Evolutionary conservation across 345 rosid genomes (phyloP).

Genomic region (Raphanus sativus): DNA sequence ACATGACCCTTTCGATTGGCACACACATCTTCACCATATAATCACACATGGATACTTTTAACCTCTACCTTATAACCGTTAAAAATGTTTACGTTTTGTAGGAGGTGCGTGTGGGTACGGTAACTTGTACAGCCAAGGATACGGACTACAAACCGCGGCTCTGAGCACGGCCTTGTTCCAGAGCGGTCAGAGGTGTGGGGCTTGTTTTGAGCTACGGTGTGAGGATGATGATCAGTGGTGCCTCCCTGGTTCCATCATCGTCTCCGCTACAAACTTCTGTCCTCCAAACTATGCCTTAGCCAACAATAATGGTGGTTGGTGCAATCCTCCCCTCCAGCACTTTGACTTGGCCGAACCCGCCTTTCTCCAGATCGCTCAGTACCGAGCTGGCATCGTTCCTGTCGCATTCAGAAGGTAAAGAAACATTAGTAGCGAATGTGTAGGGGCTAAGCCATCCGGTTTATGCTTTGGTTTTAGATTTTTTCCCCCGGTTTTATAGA

Average conservation of each 20-base stretch:
- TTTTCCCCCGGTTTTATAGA: not conserved
- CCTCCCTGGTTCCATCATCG: not conserved
- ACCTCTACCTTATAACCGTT: not conserved
- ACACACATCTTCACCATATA: not conserved
- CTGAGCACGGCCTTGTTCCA: not conserved
- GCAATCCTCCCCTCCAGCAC: not conserved
- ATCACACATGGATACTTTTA: not conserved
- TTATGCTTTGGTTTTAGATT: not conserved
- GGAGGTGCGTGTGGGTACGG: not conserved
- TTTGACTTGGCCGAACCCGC: not conserved
- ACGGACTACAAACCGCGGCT: not conserved
- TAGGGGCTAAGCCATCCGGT: not conserved
- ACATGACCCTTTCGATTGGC: not conserved
- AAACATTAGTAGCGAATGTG: not conserved
- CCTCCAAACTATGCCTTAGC: not conserved
- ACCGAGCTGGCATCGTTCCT: not conserved
- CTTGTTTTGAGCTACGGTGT: not conserved
- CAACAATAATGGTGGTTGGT: not conserved
- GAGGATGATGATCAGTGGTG: not conserved
- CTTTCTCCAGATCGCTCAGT: not conserved
- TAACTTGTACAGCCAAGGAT: not conserved
- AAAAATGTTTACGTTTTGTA: not conserved
- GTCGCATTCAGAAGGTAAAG: not conserved
- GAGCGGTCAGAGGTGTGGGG: not conserved
- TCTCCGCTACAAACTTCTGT: not conserved